Conservation (phyloP, 306 rosid species). For the Potentilla sterilis region DNA sequence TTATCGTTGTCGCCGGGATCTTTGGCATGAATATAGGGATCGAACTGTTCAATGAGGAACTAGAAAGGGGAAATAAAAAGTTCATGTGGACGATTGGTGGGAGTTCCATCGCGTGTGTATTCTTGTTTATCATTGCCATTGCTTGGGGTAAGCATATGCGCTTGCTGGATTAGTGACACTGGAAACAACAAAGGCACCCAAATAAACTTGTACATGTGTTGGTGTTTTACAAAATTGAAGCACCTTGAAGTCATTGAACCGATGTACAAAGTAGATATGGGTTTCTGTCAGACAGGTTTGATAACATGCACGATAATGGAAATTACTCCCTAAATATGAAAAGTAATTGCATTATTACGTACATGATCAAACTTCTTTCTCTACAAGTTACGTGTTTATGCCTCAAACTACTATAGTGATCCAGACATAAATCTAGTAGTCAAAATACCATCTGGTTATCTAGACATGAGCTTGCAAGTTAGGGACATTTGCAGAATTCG, state of each 20-base stretch:
- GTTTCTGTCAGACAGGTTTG: no score
- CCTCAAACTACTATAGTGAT: not conserved
- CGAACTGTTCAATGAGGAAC: constrained; percentile 40
- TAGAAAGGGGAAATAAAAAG: constrained; percentile 45
- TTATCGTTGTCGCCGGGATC: constrained; percentile 81
- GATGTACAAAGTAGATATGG: no score
- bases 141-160: constrained; percentile 66
- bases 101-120: constrained; percentile 34
- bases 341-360: no score
- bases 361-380: no score
- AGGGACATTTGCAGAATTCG: constrained; percentile 4
- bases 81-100: constrained; percentile 70
- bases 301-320: no score
- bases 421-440: not conserved
- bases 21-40: constrained; percentile 82
- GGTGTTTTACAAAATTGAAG: no score
- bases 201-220: no score
- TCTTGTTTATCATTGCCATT: constrained; percentile 58
- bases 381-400: not conserved
- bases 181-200: no score
- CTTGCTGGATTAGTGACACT: constrained; percentile 47
- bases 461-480: constrained; percentile 15
- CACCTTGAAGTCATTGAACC: no score
- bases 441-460: not conserved
- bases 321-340: no score